phyloP scores from a whole-genome alignment of 2,329 filamentous ascomycete species.

The Ascocoryne sarcoides region DNA sequence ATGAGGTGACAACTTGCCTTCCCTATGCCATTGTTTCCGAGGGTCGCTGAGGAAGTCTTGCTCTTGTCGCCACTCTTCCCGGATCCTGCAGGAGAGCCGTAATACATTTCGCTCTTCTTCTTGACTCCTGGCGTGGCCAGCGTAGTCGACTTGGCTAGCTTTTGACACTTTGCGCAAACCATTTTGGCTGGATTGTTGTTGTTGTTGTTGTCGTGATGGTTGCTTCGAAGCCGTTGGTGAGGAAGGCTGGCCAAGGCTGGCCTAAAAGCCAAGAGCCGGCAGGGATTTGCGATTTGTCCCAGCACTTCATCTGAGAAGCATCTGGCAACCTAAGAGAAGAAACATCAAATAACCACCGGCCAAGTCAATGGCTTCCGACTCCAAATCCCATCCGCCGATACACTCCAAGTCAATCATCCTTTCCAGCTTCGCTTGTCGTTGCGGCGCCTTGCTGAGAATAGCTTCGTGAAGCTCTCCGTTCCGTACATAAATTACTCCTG shows the following conservation, averaged over 20 bases:
- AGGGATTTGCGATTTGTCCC: too few species aligned
- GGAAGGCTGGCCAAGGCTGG: neutral
- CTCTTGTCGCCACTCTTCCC: slow-evolving; percentile 34
- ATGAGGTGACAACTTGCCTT: slow-evolving; percentile 37
- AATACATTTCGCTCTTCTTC: slow-evolving; percentile 59
- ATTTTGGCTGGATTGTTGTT: slow-evolving; percentile 35
- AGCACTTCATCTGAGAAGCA: too few species aligned
- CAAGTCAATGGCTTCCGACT: slow-evolving; percentile 10
- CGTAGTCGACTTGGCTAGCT: slow-evolving; percentile 48
- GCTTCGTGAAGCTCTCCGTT: slow-evolving; percentile 4
- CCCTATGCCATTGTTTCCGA: slow-evolving; percentile 48
- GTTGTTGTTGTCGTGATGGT: slow-evolving; percentile 6
- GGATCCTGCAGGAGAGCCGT: slow-evolving; percentile 41
- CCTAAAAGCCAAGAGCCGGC: neutral
- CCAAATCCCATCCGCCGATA: slow-evolving; percentile 1
- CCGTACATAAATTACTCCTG: slow-evolving; percentile 11
- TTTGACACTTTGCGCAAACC: slow-evolving; percentile 58
- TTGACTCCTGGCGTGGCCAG: slow-evolving; percentile 58
- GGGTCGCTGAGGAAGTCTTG: slow-evolving; percentile 39
- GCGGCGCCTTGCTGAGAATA: slow-evolving; percentile 4
- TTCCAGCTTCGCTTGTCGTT: neutral
- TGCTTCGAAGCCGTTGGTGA: too few species aligned
- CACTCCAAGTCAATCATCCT: slow-evolving; percentile 1
- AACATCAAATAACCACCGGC: neutral
- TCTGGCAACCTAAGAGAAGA: too few species aligned